Base-by-base conservation (phyloP, 768 basidiomycete genomes). In the Psilocybe cyanescens region DNA sequence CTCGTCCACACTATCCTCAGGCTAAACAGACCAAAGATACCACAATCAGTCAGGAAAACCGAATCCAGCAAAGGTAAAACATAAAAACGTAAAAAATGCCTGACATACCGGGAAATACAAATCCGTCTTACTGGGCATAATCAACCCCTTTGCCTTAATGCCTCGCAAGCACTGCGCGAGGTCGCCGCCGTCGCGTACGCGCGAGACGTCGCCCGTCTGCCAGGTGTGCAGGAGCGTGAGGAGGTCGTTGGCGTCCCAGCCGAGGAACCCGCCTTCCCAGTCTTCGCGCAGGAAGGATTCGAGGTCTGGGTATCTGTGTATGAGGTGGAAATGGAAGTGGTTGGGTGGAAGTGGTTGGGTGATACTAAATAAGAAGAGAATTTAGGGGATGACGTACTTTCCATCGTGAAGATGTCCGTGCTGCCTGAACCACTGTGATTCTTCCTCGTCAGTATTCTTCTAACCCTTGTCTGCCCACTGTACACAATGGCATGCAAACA, bases 61-160 rank as follows among this genome's bases (percentile, higher is more conserved):
- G 2, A 24, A 24, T 24, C 24, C 24, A 24, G 24, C 2, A 24
- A 2, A 24, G 24, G 9, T 35, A 28, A 11, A 29, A 16, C 45
- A 30, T 24, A 57, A 24, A 53, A 8, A 62, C 37, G 39, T n/a
- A 48, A 29, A 61, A 17, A 55, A 29, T 2, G n/a, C 45, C 24
- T 44, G 16, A 64, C 72, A 39, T 58, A 84, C 83, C 17, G 86
- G 75, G 69, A 87, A 86, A 68, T 86, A 85, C 41, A 87, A 68
- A 62, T 86, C 86, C 1, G 83, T 85, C 73, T 83, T 84, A 64
- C 79, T 81, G 3, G 86, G 85, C 83, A 86, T 84, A 50, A 86
- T 79, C 46, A 86, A 64, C 3, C 83, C 84, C 59, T 76, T 81
- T 3, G 84, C 83, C 61, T 79, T 80, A 71, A 85, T 82, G 16